Percentiles rank a stretch among this genome's conserved stretches.
phyloP scores from a whole-genome alignment of 2,329 filamentous ascomycete species.

The Cladosporium sp. region DNA sequence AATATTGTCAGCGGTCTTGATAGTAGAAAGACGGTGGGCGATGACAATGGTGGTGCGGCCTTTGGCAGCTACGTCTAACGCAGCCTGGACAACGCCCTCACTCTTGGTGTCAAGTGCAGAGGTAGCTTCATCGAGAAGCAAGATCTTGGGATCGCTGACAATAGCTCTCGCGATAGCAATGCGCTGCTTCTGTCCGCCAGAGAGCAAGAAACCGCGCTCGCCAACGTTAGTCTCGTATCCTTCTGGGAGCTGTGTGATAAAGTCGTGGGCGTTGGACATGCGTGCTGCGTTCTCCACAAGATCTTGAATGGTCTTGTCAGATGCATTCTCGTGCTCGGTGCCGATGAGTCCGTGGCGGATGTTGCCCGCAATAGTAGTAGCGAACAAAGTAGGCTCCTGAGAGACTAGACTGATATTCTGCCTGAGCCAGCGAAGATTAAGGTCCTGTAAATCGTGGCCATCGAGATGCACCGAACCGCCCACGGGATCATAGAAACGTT shows the following conservation, averaged over 20 bases:
- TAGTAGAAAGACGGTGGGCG: constrained; percentile 90
- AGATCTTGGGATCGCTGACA: constrained; percentile 84
- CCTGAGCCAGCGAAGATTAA: constrained; percentile 87
- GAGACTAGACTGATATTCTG: constrained; percentile 90
- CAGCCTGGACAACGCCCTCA: constrained; percentile 89
- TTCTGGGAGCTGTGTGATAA: constrained; percentile 75
- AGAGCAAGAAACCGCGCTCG: constrained; percentile 86
- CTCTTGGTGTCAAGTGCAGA: constrained; percentile 91
- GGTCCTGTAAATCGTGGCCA: constrained; percentile 70
- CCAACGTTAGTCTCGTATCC: constrained; percentile 94
- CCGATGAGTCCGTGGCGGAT: constrained; percentile 89
- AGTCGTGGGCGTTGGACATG: constrained; percentile 92
- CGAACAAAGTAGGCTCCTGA: constrained; percentile 88
- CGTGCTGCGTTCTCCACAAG: constrained; percentile 76
- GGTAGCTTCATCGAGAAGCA: constrained; percentile 92
- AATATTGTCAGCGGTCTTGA: constrained; percentile 91
- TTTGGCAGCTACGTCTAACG: constrained; percentile 77
- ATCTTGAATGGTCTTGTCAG: constrained; percentile 63
- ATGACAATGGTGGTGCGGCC: constrained; percentile 95
- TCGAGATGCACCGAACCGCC: constrained; percentile 75
- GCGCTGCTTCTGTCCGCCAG: constrained; percentile 93
- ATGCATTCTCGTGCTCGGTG: constrained; percentile 66
- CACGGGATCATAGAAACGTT: constrained; percentile 91
- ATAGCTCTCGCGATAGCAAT: constrained; percentile 91
- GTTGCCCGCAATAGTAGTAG: constrained; percentile 82